Conservation (phyloP, 192 early-diverging fungal species). For the Phlyctochytrium planicorne region DNA sequence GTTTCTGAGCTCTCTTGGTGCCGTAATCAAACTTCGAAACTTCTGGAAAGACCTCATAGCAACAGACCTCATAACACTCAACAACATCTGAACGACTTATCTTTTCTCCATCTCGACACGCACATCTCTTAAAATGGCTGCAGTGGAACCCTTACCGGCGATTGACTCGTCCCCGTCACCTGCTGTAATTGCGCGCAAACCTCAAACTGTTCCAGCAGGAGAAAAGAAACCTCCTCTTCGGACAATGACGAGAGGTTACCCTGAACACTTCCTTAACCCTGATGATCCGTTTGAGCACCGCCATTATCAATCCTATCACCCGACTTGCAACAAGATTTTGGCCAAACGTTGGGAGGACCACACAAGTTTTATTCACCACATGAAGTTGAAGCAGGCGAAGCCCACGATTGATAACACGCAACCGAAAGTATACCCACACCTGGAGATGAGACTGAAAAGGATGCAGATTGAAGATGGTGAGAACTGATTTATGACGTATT, state of each 20-base stretch:
- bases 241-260: background rate
- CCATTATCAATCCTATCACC: conserved; percentile 41
- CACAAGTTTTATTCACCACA: conserved; percentile 30
- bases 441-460: conserved; percentile 46
- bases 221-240: background rate
- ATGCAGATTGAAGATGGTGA: conserved; percentile 51
- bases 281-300: conserved; percentile 34
- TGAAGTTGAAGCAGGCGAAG: conserved; percentile 35
- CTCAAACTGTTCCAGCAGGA: background rate
- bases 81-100: background rate
- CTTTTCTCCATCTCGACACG: background rate
- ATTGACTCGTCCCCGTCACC: conserved; percentile 3
- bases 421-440: conserved; percentile 47
- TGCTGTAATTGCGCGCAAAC: background rate
- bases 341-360: conserved; percentile 45
- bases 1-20: too few species aligned
- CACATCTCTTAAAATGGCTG: conserved; percentile 2
- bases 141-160: conserved; percentile 1
- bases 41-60: background rate
- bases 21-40: too few species aligned
- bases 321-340: conserved; percentile 44
- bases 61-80: background rate
- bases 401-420: conserved; percentile 43
- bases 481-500: background rate
- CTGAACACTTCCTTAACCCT: background rate